phyloP scores from a whole-genome alignment of 2,329 filamentous ascomycete genomes.

The Calonectria pseudoreteaudii region DNA sequence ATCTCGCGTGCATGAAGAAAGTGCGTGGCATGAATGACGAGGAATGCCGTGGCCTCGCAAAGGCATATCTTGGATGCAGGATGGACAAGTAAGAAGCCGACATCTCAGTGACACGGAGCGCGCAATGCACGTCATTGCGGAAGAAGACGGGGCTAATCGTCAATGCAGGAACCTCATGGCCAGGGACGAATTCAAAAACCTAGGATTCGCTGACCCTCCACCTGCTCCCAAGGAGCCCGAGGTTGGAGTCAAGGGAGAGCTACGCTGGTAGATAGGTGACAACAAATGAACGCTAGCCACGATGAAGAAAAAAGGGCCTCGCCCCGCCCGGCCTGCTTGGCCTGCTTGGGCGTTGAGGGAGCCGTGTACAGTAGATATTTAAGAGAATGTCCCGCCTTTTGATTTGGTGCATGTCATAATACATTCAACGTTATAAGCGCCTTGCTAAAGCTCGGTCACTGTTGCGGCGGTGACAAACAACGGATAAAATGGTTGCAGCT shows the following conservation, averaged over 20 bases:
- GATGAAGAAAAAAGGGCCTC: conserved; percentile 30
- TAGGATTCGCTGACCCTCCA: conserved; percentile 73
- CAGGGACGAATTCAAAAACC: conserved; percentile 92
- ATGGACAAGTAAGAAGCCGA: conserved; percentile 83
- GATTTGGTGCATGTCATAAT: background rate
- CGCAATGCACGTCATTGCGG: conserved; percentile 17
- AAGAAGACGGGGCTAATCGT: conserved; percentile 33
- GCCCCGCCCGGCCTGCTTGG: conserved; percentile 31
- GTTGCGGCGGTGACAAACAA: conserved; percentile 25
- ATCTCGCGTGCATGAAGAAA: conserved; percentile 88
- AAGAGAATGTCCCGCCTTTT: conserved; percentile 4
- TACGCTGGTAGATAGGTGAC: conserved; percentile 46
- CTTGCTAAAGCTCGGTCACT: background rate
- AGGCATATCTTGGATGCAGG: conserved; percentile 88
- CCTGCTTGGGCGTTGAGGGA: background rate
- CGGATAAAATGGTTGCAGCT: background rate
- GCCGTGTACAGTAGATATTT: conserved; percentile 23
- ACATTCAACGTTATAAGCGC: background rate
- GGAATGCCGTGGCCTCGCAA: conserved; percentile 86
- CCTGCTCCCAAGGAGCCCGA: conserved; percentile 43
- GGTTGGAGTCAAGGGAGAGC: conserved; percentile 52
- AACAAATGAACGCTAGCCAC: conserved; percentile 45
- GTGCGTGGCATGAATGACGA: conserved; percentile 87
- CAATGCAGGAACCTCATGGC: conserved; percentile 88
- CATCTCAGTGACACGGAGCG: conserved; percentile 23